Evolutionary conservation across 495 filamentous ascomycete genomes (phyloP).

Genomic region (Chaetomium fimeti): DNA sequence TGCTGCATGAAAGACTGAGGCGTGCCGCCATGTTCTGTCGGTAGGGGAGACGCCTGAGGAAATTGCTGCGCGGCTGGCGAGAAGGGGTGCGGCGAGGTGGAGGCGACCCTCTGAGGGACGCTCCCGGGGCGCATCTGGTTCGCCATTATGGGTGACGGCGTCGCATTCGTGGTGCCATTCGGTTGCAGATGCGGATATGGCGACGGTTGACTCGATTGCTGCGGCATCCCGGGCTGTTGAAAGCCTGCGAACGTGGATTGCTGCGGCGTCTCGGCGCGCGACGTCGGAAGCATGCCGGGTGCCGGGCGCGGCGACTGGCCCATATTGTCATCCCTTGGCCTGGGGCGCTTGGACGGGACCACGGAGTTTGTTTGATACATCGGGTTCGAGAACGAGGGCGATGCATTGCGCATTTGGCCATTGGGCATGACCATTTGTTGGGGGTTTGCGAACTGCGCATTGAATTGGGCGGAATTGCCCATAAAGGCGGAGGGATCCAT

Average conservation of each 20-base stretch:
- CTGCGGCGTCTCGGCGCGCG: conserved; percentile 90
- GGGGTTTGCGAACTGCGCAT: conserved; percentile 56
- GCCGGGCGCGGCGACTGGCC: conserved; percentile 77
- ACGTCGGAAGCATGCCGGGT: conserved; percentile 69
- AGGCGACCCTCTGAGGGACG: conserved; percentile 78
- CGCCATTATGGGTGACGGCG: conserved; percentile 78
- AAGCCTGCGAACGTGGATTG: conserved; percentile 62
- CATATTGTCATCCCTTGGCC: conserved; percentile 79
- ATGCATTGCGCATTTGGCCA: conserved; percentile 75
- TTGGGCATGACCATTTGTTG: conserved; percentile 78
- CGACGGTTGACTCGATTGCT: conserved; percentile 59
- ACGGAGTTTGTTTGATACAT: conserved; percentile 77
- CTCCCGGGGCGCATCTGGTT: conserved; percentile 67
- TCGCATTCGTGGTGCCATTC: conserved; percentile 74
- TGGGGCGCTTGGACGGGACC: conserved; percentile 81
- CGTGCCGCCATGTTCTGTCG: conserved; percentile 74
- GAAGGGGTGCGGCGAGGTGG: conserved; percentile 88
- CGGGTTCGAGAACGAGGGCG: conserved; percentile 67
- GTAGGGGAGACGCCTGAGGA: conserved; percentile 73
- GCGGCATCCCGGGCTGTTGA: conserved; percentile 57
- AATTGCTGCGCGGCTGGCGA: conserved; percentile 77
- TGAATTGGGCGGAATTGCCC: conserved; percentile 52
- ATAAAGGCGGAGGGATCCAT: conserved; percentile 57
- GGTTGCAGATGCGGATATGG: conserved; percentile 83
- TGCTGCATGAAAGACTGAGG: conserved; percentile 70